A percentile compares a stretch with the other conserved stretches of the same genome.
phyloP scores from a whole-genome alignment of 1,284 basidiomycete species.

The Leccinum ponderosum region DNA sequence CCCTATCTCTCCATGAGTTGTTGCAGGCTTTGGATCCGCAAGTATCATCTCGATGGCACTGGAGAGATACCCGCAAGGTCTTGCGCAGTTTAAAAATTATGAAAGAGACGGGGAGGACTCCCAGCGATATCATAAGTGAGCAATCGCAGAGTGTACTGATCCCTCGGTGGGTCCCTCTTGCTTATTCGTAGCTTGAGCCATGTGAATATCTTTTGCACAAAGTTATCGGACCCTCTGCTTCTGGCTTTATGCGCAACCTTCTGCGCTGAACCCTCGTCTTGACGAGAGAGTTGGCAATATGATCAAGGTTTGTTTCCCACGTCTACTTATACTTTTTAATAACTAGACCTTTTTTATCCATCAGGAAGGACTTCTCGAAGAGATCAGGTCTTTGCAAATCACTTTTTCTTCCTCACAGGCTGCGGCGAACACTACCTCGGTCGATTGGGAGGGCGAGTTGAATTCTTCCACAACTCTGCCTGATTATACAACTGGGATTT shows the following conservation, averaged over 20 bases:
- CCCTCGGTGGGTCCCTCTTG: conserved; percentile 46
- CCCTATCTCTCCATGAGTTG: conserved; percentile 66
- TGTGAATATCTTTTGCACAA: neutral
- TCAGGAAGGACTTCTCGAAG: conserved; percentile 82
- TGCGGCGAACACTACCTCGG: neutral
- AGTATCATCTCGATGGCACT: conserved; percentile 91
- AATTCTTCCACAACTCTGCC: conserved; percentile 16
- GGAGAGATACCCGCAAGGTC: conserved; percentile 92
- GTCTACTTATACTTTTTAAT: neutral
- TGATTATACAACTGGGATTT: conserved; percentile 83
- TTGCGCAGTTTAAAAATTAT: conserved; percentile 80
- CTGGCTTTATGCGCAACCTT: conserved; percentile 86
- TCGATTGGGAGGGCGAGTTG: neutral
- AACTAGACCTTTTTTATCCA: conserved; percentile 8
- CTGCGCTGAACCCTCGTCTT: conserved; percentile 66
- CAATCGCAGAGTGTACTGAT: conserved; percentile 51
- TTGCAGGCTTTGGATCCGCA: conserved; percentile 72
- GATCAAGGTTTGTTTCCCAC: conserved; percentile 63
- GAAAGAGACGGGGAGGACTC: conserved; percentile 64
- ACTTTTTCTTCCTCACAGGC: conserved; percentile 30
- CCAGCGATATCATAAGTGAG: conserved; percentile 70
- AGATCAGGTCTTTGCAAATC: conserved; percentile 61
- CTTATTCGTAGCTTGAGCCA: neutral
- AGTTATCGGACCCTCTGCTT: conserved; percentile 87
- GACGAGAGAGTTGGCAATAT: conserved; percentile 87